Conservation (phyloP, 192 early-diverging fungal genomes). For the Linnemannia elongata region DNA sequence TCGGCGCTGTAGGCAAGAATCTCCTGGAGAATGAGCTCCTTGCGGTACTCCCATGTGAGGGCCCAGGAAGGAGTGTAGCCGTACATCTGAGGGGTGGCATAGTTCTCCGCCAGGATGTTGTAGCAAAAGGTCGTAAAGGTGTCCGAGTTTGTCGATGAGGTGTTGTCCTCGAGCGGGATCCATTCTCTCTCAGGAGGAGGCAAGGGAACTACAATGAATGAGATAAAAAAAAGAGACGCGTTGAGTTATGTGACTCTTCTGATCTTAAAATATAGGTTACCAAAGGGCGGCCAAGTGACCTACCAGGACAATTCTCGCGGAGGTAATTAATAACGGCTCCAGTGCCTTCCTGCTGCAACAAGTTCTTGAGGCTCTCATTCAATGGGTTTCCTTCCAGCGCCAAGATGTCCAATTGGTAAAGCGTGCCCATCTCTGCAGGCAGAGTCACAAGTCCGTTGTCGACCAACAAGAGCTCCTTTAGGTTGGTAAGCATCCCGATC, state of each 20-base stretch:
- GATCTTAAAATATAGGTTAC: background rate
- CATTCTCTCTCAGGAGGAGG: constrained; percentile 92
- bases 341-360: constrained; percentile 92
- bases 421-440: constrained; percentile 89
- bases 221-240: background rate
- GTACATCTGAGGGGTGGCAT: constrained; percentile 89
- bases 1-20: constrained; percentile 90
- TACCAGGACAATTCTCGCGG: constrained; percentile 90
- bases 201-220: constrained; percentile 67
- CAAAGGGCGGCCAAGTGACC: background rate
- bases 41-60: constrained; percentile 93
- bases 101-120: constrained; percentile 92
- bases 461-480: constrained; percentile 89
- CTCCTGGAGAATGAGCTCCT: constrained; percentile 88
- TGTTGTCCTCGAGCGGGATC: constrained; percentile 87
- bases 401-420: constrained; percentile 91
- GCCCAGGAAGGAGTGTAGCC: constrained; percentile 97
- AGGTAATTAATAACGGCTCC: constrained; percentile 86
- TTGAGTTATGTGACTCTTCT: background rate
- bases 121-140: constrained; percentile 92
- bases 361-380: constrained; percentile 79
- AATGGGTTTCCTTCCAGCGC: constrained; percentile 97
- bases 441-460: constrained; percentile 91
- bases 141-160: constrained; percentile 72
- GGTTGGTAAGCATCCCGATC: constrained; percentile 83